Evolutionary conservation across 106 monocot genomes (phyloP).

Genomic region (Agapanthus africanus): DNA sequence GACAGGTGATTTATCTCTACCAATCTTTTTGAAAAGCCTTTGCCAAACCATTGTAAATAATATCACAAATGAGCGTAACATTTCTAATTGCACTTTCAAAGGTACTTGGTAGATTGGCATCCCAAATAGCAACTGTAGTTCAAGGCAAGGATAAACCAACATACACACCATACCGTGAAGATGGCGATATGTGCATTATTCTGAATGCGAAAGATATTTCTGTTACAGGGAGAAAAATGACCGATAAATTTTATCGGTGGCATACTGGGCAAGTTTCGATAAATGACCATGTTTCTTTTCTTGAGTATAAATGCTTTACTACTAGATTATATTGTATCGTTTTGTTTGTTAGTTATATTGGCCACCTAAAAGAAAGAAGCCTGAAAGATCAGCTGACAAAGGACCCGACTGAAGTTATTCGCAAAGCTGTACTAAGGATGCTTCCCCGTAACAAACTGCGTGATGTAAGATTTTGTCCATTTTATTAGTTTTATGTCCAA

Average conservation of each 20-base stretch:
- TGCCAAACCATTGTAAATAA: not conserved
- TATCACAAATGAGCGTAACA: not conserved
- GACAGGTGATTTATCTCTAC: conserved; percentile 42
- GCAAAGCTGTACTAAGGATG: conserved; percentile 93
- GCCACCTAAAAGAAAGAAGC: conserved; percentile 81
- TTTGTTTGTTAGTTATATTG: conserved; percentile 49
- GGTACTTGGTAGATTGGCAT: conserved; percentile 92
- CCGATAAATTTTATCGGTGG: conserved; percentile 86
- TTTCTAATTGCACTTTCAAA: conserved; percentile 11
- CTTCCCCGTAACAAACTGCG: conserved; percentile 90
- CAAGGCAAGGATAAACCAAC: conserved; percentile 99
- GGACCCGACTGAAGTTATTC: conserved; percentile 96
- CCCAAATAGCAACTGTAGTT: conserved; percentile 80
- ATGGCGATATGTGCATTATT: conserved; percentile 94
- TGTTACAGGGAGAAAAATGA: conserved; percentile 87
- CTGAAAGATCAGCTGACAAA: conserved; percentile 79
- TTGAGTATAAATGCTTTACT: not conserved
- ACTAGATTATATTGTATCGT: not conserved
- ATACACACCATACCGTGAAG: conserved; percentile 78
- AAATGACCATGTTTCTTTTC: not conserved
- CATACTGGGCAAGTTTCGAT: conserved; percentile 68
- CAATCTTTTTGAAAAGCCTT: not conserved
- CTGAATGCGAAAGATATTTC: conserved; percentile 89
- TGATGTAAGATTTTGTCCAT: conserved; percentile 45
- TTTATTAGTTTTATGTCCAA: not conserved